phyloP scores from a whole-genome alignment of 2,329 filamentous ascomycete species.

The Colletotrichum destructivum region DNA sequence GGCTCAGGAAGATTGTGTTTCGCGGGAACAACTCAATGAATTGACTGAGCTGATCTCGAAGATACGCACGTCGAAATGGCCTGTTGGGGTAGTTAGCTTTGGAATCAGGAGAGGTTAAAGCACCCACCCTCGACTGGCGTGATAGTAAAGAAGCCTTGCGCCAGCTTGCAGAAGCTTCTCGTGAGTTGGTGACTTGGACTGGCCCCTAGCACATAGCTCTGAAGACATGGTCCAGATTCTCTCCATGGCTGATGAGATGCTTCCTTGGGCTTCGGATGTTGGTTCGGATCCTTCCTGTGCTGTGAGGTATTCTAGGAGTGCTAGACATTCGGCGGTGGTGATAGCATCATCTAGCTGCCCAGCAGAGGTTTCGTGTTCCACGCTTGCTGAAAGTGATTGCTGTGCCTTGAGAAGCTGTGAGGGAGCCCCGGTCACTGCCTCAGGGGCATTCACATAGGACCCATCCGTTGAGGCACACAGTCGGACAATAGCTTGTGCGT shows the following conservation, averaged over 20 bases:
- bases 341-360: constrained; percentile 64
- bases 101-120: background rate
- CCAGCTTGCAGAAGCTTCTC: constrained; percentile 80
- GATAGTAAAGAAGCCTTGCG: constrained; percentile 75
- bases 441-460: constrained; percentile 38
- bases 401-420: constrained; percentile 67
- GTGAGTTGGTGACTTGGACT: constrained; percentile 55
- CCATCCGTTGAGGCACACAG: constrained; percentile 59
- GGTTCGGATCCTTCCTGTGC: constrained; percentile 59
- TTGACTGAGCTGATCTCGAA: constrained; percentile 73
- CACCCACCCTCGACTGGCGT: constrained; percentile 71
- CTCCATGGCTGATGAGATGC: constrained; percentile 66
- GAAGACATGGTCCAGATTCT: constrained; percentile 58
- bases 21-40: constrained; percentile 78
- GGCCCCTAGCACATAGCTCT: constrained; percentile 58
- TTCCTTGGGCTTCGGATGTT: constrained; percentile 65
- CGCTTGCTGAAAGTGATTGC: constrained; percentile 66
- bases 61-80: constrained; percentile 76
- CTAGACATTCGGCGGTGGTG: constrained; percentile 72
- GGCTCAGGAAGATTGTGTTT: constrained; percentile 82
- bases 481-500: constrained; percentile 52
- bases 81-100: constrained; percentile 52
- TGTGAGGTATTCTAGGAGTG: constrained; percentile 78
- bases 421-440: constrained; percentile 46
- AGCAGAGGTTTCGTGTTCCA: constrained; percentile 70